These are phyloP conservation scores for Pseudogymnoascus sp. DNA, from an alignment of 2,329 filamentous ascomycete genomes.

Conservation along the genomic window DNA sequence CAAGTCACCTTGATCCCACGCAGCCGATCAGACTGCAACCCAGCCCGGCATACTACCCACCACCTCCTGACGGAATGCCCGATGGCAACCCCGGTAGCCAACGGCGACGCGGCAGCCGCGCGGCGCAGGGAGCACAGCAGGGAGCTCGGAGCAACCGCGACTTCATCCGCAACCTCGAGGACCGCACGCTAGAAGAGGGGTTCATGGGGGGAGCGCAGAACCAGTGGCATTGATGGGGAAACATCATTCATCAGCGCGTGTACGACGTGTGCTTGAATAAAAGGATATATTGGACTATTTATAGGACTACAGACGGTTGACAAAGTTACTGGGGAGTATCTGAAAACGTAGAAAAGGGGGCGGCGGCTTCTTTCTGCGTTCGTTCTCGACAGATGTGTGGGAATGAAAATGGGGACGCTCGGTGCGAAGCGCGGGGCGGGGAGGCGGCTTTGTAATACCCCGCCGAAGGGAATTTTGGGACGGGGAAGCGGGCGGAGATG, in stretches of 20 bases:
- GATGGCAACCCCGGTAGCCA: constrained; percentile 51
- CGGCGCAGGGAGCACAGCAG: constrained; percentile 47
- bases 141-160: constrained; percentile 59
- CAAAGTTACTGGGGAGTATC: background rate
- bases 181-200: constrained; percentile 86
- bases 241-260: background rate
- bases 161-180: constrained; percentile 91
- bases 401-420: background rate
- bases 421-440: background rate
- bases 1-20: constrained; percentile 89
- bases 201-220: constrained; percentile 57
- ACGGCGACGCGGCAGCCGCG: constrained; percentile 68
- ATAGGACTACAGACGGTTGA: background rate
- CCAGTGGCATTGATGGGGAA: constrained; percentile 54
- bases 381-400: background rate
- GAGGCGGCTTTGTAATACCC: constrained; percentile 5
- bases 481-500: background rate
- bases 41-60: constrained; percentile 94
- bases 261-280: constrained; percentile 2
- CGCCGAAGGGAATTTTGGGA: background rate
- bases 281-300: constrained; percentile 7
- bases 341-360: background rate
- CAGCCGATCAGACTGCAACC: constrained; percentile 91
- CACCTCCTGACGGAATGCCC: constrained; percentile 73
- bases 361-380: background rate